Base-by-base conservation (phyloP, 257 asterid genomes). In the Knoxia roxburghii region DNA sequence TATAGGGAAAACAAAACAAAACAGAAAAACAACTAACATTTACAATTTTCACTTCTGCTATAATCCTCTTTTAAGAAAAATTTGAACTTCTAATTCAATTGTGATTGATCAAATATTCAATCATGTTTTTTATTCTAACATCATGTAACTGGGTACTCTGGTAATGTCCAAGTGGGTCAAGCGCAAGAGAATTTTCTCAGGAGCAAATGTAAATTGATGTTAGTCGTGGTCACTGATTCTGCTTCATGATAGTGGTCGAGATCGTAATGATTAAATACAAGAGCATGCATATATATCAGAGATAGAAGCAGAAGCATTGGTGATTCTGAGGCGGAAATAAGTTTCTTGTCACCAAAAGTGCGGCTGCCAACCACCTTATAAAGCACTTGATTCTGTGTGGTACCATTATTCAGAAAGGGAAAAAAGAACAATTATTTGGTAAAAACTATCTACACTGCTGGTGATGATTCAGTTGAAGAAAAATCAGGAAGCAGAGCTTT, bases 241-340 rank as follows among this genome's bases (percentile, higher is more conserved):
- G 43, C 17, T 27, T 45, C 13, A 15, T 1, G 9, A 5, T 45
- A 15, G 43, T 15, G 41, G 68, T 64, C 14, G 29, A 46, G 32
- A 48, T 33, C 46, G 17, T 29, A 13, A 33, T 15, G 1, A n/a
- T 12, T n/a, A 14, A 21, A 20, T 20, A 33, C 20, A 29, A 48
- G 24, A 48, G 32, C 18, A 20, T 35, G 56, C 29, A 49, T 10
- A 48, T 26, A 49, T 51, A 3, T 37, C 41, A 45, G 20, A 46
- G 2, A 48, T 24, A 43, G 30, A 63, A 48, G 11, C 1, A 29
- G 39, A 40, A n/a, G 7, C 20, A 20, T 49, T 30, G 46, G 12
- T 35, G 41, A 54, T 29, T 29, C 58, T 5, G 58, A 12, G 54
- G 33, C 32, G 45, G 48, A 64, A 64, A 37, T 64, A n/a, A 64